A percentile compares a stretch with the other conserved stretches of the same genome.
Evolutionary conservation across 176 grass and related monocot genomes (phyloP).

Genomic region (Rhynchospora breviuscula): DNA sequence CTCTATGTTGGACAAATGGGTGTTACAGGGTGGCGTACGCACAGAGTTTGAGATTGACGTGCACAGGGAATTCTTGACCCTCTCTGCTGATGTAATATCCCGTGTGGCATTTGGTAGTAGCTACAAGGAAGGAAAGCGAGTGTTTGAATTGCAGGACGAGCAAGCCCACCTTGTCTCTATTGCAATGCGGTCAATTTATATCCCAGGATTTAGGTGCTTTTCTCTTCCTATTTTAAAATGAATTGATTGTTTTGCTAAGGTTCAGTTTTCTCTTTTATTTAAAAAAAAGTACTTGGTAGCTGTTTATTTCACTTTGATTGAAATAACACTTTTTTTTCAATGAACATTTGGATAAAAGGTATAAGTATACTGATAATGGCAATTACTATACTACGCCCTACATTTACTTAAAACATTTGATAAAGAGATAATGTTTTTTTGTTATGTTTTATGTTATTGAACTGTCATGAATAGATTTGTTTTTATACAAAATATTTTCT

Average conservation of each 20-base stretch:
- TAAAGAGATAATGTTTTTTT: neutral
- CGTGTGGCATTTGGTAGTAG: slow-evolving; percentile 78
- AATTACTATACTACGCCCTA: neutral
- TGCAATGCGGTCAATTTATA: slow-evolving; percentile 60
- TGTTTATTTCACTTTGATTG: neutral
- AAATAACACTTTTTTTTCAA: neutral
- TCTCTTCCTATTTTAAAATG: neutral
- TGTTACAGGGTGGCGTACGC: slow-evolving; percentile 18
- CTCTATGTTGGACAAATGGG: slow-evolving; percentile 69
- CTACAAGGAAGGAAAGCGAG: slow-evolving; percentile 59
- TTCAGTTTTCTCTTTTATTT: neutral
- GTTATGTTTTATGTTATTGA: neutral
- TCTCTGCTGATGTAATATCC: slow-evolving; percentile 65
- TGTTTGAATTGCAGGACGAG: slow-evolving; percentile 67
- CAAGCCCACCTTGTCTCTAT: slow-evolving; percentile 47
- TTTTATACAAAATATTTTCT: neutral
- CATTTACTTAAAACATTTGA: neutral
- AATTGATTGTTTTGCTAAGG: neutral
- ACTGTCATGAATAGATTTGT: neutral
- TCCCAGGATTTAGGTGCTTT: slow-evolving; percentile 74
- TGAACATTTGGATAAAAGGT: no score
- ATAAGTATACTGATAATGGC: no score
- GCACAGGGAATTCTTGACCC: slow-evolving; percentile 43
- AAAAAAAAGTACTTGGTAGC: neutral
- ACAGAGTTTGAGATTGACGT: slow-evolving; percentile 65